Evolutionary conservation across 129 eudicot genomes (phyloP).

Genomic region (Chrysanthemum seticuspe): DNA sequence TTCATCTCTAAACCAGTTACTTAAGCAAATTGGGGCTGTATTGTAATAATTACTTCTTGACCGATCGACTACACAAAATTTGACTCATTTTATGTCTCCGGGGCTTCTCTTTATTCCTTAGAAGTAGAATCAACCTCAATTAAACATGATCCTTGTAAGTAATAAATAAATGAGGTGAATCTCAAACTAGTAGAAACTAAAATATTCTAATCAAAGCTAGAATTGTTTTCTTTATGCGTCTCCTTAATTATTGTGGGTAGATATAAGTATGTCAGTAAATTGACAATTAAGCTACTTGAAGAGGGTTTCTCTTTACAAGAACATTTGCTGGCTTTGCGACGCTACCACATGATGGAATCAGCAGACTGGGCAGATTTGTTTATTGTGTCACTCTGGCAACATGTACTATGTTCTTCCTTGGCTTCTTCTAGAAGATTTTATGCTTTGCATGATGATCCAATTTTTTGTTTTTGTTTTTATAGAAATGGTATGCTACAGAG

Average conservation of each 20-base stretch:
- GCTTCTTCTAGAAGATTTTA: background rate
- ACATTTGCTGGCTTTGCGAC: conserved; percentile 72
- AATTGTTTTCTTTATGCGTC: background rate
- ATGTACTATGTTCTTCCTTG: conserved; percentile 37
- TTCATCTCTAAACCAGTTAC: background rate
- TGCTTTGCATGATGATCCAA: conserved; percentile 8
- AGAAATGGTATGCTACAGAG: conserved; percentile 74
- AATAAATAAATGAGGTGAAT: too few species aligned
- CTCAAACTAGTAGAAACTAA: background rate
- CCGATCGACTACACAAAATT: too few species aligned
- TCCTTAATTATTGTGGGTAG: conserved; percentile 59
- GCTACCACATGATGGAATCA: conserved; percentile 96
- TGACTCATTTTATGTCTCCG: too few species aligned
- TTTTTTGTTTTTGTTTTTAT: conserved; percentile 15
- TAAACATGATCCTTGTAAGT: too few species aligned
- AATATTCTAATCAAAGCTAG: background rate
- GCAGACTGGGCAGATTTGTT: conserved; percentile 98
- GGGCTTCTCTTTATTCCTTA: too few species aligned
- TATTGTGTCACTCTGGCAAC: conserved; percentile 68
- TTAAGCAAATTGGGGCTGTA: background rate
- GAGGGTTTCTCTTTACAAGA: conserved; percentile 82
- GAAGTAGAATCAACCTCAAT: too few species aligned
- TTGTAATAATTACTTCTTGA: background rate
- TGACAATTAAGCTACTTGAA: conserved; percentile 81
- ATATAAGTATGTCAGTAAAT: conserved; percentile 76